phyloP scores from a whole-genome alignment of 768 basidiomycete species.

The Filobasidium floriforme region DNA sequence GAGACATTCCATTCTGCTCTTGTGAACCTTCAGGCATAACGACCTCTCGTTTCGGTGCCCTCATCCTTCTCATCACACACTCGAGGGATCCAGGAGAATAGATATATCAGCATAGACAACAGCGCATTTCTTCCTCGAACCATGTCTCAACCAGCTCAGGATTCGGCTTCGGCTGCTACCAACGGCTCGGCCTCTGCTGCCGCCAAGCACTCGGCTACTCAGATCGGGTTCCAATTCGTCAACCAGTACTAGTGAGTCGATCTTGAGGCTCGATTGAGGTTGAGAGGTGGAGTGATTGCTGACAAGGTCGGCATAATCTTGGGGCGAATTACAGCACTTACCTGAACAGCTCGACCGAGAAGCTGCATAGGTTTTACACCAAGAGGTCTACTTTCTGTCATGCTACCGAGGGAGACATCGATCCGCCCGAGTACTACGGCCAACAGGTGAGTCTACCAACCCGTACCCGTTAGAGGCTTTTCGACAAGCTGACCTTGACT shows the following conservation, averaged over 20 bases:
- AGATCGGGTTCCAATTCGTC: slow-evolving; percentile 99
- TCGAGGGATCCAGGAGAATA: not conserved
- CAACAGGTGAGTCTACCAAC: slow-evolving; percentile 62
- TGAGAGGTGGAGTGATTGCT: not conserved
- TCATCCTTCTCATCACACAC: too few species aligned
- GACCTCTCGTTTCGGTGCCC: not conserved
- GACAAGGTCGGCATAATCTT: too few species aligned
- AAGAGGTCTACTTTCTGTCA: slow-evolving; percentile 96
- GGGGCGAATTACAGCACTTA: slow-evolving; percentile 54
- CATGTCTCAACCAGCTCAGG: slow-evolving; percentile 3
- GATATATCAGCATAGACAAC: not conserved
- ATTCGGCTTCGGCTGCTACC: slow-evolving; percentile 1
- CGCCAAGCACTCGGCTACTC: slow-evolving; percentile 49
- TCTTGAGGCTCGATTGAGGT: not conserved
- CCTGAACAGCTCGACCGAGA: slow-evolving; percentile 93
- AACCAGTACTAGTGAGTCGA: slow-evolving; percentile 76
- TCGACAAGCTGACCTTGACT: too few species aligned
- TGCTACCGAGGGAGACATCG: slow-evolving; percentile 79
- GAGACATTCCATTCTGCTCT: not conserved
- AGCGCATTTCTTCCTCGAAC: not conserved
- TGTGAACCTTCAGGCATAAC: not conserved
- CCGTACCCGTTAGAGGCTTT: not conserved
- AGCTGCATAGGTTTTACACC: slow-evolving; percentile 97
- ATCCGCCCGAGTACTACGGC: slow-evolving; percentile 75
- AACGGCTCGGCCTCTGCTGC: slow-evolving; percentile 5